Evolutionary conservation across 106 monocot species (phyloP).

Genomic region (Dendrobium officinale): DNA sequence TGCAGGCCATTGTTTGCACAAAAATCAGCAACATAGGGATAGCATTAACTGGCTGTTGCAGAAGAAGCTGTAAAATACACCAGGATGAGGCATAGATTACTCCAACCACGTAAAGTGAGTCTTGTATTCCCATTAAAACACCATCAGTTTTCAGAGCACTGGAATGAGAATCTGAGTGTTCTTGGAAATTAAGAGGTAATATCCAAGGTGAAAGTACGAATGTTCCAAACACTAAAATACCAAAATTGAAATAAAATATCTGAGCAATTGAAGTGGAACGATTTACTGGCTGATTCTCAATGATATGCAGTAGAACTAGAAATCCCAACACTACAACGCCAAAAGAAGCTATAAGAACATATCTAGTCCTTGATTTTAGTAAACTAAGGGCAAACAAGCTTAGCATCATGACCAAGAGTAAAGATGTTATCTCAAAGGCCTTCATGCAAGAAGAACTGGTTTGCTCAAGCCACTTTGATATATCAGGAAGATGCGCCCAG

Average conservation of each 20-base stretch:
- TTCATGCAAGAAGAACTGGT: slow-evolving; percentile 39
- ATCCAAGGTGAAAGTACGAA: slow-evolving; percentile 57
- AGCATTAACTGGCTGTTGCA: slow-evolving; percentile 77
- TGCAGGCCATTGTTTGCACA: slow-evolving; percentile 44
- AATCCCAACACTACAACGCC: slow-evolving; percentile 35
- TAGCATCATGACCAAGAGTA: slow-evolving; percentile 36
- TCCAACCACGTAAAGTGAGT: slow-evolving; percentile 51
- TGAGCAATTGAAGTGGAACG: slow-evolving; percentile 36
- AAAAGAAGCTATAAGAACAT: slow-evolving; percentile 22
- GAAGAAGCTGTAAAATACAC: slow-evolving; percentile 87
- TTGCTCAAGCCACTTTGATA: slow-evolving; percentile 69
- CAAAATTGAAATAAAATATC: slow-evolving; percentile 33
- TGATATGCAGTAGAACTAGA: slow-evolving; percentile 46
- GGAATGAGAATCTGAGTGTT: slow-evolving; percentile 9
- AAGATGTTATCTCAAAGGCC: slow-evolving; percentile 40
- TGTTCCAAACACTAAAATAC: slow-evolving; percentile 25
- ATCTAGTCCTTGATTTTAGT: slow-evolving; percentile 21
- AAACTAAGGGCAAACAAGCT: slow-evolving; percentile 23
- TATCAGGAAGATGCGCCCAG: slow-evolving; percentile 83
- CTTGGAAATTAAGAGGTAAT: slow-evolving; percentile 15
- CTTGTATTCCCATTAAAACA: slow-evolving; percentile 19
- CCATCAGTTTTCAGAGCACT: not conserved
- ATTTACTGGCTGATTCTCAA: slow-evolving; percentile 17
- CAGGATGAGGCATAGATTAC: slow-evolving; percentile 46
- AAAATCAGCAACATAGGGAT: slow-evolving; percentile 57